phyloP scores from a whole-genome alignment of 140 eudicot species.

The Bidens hawaiensis region DNA sequence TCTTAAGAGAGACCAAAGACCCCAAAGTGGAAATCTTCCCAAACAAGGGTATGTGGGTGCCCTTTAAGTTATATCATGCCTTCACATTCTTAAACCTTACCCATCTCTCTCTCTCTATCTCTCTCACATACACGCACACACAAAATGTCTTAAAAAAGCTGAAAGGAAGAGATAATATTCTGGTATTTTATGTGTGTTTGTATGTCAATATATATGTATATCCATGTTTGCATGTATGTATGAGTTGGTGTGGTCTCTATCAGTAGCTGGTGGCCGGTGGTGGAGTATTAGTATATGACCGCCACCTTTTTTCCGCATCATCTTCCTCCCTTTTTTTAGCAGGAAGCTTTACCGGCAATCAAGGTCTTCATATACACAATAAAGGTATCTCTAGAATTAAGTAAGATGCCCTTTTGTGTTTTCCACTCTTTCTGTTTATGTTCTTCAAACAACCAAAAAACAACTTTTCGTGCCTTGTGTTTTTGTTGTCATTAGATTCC shows the following conservation, averaged over 20 bases:
- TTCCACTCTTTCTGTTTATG: not conserved
- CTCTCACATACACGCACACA: too few species aligned
- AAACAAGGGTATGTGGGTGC: constrained; percentile 26
- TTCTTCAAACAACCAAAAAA: constrained; percentile 8
- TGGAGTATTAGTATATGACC: constrained; percentile 28
- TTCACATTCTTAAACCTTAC: constrained; percentile 39
- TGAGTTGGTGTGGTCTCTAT: constrained; percentile 35
- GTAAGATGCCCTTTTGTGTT: constrained; percentile 21
- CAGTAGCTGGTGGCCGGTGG: constrained; percentile 57
- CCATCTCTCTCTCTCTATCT: constrained; percentile 20
- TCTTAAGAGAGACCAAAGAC: constrained; percentile 19
- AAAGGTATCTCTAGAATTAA: constrained; percentile 16
- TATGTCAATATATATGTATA: too few species aligned
- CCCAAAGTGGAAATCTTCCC: constrained; percentile 30
- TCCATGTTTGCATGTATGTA: too few species aligned
- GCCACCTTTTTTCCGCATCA: constrained; percentile 45
- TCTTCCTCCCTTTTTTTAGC: constrained; percentile 21
- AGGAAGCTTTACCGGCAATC: constrained; percentile 57
- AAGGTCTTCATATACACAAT: constrained; percentile 32
- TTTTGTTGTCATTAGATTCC: constrained; percentile 24
- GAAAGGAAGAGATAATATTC: constrained; percentile 7
- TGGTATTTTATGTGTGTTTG: constrained; percentile 1
- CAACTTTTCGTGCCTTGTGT: constrained; percentile 5
- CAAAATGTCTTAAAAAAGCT: constrained; percentile 24
- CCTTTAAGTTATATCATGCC: constrained; percentile 33